phyloP scores from a whole-genome alignment of 2,329 filamentous ascomycete species.

The Calonectria multiphialidica region DNA sequence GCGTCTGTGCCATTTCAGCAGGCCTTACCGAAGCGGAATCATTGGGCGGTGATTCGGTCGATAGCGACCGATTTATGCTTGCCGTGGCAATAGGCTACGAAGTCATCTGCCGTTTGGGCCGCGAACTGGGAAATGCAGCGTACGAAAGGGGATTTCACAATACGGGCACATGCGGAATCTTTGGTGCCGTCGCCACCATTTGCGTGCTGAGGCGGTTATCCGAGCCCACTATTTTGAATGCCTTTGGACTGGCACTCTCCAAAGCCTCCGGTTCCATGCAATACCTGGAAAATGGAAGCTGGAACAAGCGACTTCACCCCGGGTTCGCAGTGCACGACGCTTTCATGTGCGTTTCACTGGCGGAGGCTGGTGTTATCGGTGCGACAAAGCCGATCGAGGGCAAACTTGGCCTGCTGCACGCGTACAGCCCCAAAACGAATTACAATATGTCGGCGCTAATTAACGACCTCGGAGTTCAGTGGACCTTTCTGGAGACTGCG shows the following conservation, averaged over 20 bases:
- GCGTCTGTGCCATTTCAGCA: not conserved
- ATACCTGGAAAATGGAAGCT: slow-evolving; percentile 21
- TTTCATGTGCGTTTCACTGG: slow-evolving; percentile 10
- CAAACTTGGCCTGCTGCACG: slow-evolving; percentile 10
- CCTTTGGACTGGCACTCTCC: slow-evolving; percentile 21
- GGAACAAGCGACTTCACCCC: slow-evolving; percentile 21
- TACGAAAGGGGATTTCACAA: slow-evolving; percentile 18
- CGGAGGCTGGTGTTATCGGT: slow-evolving; percentile 12
- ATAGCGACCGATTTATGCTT: not conserved
- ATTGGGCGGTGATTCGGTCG: not conserved
- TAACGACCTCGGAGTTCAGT: not conserved
- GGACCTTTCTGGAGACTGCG: slow-evolving; percentile 16
- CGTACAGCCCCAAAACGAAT: not conserved
- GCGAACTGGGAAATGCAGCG: not conserved
- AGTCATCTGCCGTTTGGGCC: slow-evolving; percentile 2
- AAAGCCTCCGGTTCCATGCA: slow-evolving; percentile 18
- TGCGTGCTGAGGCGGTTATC: not conserved
- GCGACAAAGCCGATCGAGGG: slow-evolving; percentile 16
- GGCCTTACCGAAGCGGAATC: slow-evolving; percentile 7
- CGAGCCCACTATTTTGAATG: not conserved
- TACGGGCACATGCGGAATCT: slow-evolving; percentile 14
- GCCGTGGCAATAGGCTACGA: slow-evolving; percentile 20
- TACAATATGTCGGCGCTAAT: not conserved
- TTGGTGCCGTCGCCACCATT: slow-evolving; percentile 14
- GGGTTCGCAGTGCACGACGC: slow-evolving; percentile 15